These are phyloP conservation scores for Hymenoscyphus fructigenus DNA, from an alignment of 2,329 filamentous ascomycete genomes.

Conservation along the genomic window DNA sequence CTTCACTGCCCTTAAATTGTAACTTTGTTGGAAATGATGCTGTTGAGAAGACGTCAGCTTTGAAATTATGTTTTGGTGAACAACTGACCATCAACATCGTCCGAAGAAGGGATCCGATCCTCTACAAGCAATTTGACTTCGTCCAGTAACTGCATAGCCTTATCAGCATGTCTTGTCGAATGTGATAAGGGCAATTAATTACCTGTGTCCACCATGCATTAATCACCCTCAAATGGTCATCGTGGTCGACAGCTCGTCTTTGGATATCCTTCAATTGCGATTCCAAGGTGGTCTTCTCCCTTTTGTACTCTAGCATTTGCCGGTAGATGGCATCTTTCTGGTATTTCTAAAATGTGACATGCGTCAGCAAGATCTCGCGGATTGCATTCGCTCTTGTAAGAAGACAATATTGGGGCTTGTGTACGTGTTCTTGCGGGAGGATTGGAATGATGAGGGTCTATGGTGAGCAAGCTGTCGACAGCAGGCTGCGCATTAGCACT, in stretches of 20 bases:
- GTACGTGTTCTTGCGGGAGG: constrained; percentile 27
- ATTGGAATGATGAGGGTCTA: constrained; percentile 35
- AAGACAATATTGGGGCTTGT: constrained; percentile 15
- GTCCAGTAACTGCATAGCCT: constrained; percentile 53
- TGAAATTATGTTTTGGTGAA: constrained; percentile 21
- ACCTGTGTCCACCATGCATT: constrained; percentile 96
- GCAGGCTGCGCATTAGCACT: constrained; percentile 47
- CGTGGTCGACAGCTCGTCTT: constrained; percentile 77
- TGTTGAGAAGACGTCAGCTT: constrained; percentile 37
- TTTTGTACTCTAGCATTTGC: constrained; percentile 97
- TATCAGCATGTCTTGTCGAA: not conserved
- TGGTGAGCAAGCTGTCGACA: constrained; percentile 43
- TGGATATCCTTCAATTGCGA: constrained; percentile 76
- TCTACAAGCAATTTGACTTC: constrained; percentile 62
- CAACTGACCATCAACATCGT: constrained; percentile 41
- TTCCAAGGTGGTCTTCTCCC: constrained; percentile 81
- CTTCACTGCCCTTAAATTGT: constrained; percentile 60
- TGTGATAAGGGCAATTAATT: constrained; percentile 36
- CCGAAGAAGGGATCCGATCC: constrained; percentile 46
- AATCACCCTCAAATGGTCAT: constrained; percentile 87
- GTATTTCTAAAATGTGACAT: constrained; percentile 61
- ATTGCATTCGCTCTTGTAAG: constrained; percentile 14
- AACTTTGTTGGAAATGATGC: constrained; percentile 59
- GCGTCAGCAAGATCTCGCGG: constrained; percentile 36
- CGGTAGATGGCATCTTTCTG: constrained; percentile 96